These are phyloP conservation scores for Fusarium sambucinum DNA, from an alignment of 2,329 filamentous ascomycete species.

Conservation along the genomic window DNA sequence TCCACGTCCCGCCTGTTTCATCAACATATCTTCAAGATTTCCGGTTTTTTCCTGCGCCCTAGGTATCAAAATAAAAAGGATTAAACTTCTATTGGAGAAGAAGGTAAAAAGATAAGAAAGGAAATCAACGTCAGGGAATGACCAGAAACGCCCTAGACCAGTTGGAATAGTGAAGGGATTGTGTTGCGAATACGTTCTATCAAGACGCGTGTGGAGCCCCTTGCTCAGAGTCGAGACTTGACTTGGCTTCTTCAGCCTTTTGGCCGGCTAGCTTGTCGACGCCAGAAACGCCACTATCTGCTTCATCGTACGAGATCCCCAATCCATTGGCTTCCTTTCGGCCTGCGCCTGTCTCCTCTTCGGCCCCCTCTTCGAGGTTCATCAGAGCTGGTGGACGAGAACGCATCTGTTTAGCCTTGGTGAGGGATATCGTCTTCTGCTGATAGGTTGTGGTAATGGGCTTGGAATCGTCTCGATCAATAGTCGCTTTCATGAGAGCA, in stretches of 20 bases:
- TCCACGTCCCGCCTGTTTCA: conserved; percentile 17
- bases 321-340: conserved; percentile 53
- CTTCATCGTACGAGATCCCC: conserved; percentile 58
- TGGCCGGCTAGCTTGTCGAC: conserved; percentile 55
- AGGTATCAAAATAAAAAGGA: conserved; percentile 41
- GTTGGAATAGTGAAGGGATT: conserved; percentile 12
- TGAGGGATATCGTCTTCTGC: conserved; percentile 93
- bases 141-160: conserved; percentile 32
- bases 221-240: conserved; percentile 47
- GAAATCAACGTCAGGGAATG: conserved; percentile 29
- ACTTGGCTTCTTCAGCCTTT: conserved; percentile 52
- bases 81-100: conserved; percentile 41
- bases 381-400: conserved; percentile 91
- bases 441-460: conserved; percentile 93
- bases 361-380: conserved; percentile 66
- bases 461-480: conserved; percentile 86
- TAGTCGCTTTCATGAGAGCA: conserved; percentile 97
- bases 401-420: conserved; percentile 87
- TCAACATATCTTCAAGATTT: conserved; percentile 26
- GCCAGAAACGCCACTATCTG: conserved; percentile 59
- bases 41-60: conserved; percentile 29
- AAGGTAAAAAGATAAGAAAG: conserved; percentile 18
- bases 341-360: conserved; percentile 46
- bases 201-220: conserved; percentile 45
- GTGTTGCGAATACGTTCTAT: conserved; percentile 3